These are phyloP conservation scores for Gossypium aridum DNA, from an alignment of 441 rosid genomes.

Conservation along the genomic window DNA sequence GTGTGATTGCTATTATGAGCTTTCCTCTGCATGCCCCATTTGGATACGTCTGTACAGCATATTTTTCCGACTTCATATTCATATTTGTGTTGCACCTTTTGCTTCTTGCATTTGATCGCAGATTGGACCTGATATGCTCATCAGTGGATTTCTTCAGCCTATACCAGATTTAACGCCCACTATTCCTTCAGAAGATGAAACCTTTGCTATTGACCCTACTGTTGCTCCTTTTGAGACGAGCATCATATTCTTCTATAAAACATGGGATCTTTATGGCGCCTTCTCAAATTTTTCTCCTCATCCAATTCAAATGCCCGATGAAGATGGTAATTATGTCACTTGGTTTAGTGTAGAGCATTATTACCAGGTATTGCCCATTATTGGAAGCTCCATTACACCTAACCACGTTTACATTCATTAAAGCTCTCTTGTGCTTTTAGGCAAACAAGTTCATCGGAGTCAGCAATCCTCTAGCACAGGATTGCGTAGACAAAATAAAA, in stretches of 20 bases:
- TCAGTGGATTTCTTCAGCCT: conserved; percentile 90
- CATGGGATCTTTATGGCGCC: conserved; percentile 94
- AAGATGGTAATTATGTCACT: conserved; percentile 39
- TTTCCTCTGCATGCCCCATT: neutral
- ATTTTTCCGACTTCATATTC: neutral
- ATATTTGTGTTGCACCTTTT: conserved; percentile 7
- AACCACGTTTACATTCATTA: conserved; percentile 5
- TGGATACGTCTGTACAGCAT: neutral
- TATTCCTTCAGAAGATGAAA: conserved; percentile 77
- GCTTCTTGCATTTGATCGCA: conserved; percentile 21
- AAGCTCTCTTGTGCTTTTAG: conserved; percentile 28
- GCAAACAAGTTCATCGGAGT: conserved; percentile 71
- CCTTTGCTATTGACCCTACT: conserved; percentile 77
- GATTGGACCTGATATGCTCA: conserved; percentile 94
- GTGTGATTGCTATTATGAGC: neutral
- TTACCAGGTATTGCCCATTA: conserved; percentile 54
- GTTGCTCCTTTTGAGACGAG: conserved; percentile 60
- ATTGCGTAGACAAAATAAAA: conserved; percentile 56
- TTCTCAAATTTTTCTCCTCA: conserved; percentile 92
- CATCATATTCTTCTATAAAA: conserved; percentile 78
- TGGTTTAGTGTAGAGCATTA: conserved; percentile 87
- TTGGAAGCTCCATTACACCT: conserved; percentile 13
- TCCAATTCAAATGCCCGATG: conserved; percentile 64
- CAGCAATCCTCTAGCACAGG: conserved; percentile 43
- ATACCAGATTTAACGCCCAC: conserved; percentile 73